Conservation (phyloP, 2,329 filamentous ascomycete species). For the Colletotrichum truncatum region DNA sequence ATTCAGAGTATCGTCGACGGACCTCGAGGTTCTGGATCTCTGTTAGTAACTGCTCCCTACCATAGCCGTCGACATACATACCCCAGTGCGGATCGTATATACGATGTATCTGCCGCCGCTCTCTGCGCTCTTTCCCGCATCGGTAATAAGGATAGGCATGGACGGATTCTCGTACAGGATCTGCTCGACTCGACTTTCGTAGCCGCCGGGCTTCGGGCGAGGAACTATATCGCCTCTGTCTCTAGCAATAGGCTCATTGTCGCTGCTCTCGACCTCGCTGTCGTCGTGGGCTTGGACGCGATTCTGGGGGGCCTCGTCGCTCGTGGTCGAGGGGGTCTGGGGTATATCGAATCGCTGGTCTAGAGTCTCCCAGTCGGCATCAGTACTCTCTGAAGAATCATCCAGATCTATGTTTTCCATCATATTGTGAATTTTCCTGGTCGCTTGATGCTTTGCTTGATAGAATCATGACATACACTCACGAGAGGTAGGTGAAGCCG, state of each 20-base stretch:
- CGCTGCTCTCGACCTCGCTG: slow-evolving; percentile 57
- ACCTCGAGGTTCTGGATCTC: slow-evolving; percentile 86
- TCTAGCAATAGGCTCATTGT: slow-evolving; percentile 51
- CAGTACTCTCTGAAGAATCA: slow-evolving; percentile 48
- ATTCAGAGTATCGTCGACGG: slow-evolving; percentile 94
- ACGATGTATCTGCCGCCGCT: slow-evolving; percentile 94
- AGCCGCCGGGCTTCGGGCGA: slow-evolving; percentile 82
- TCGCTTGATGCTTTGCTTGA: background rate
- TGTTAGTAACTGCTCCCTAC: background rate
- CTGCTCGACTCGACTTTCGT: slow-evolving; percentile 96
- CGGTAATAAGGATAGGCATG: slow-evolving; percentile 88
- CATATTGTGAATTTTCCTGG: slow-evolving; percentile 38
- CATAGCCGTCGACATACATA: slow-evolving; percentile 59
- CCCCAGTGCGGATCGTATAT: slow-evolving; percentile 95
- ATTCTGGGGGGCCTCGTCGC: slow-evolving; percentile 69
- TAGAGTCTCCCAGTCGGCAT: slow-evolving; percentile 55
- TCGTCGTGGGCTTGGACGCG: slow-evolving; percentile 44
- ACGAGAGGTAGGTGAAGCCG: slow-evolving; percentile 67
- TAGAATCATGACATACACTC: slow-evolving; percentile 47
- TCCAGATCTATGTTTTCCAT: slow-evolving; percentile 48
- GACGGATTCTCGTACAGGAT: slow-evolving; percentile 95
- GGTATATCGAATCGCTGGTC: slow-evolving; percentile 71
- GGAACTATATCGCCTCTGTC: slow-evolving; percentile 55
- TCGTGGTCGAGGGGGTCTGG: slow-evolving; percentile 76
- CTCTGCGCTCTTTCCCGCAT: slow-evolving; percentile 94